phyloP scores from a whole-genome alignment of 1,284 basidiomycete species.

The Melampsora occidentalis region DNA sequence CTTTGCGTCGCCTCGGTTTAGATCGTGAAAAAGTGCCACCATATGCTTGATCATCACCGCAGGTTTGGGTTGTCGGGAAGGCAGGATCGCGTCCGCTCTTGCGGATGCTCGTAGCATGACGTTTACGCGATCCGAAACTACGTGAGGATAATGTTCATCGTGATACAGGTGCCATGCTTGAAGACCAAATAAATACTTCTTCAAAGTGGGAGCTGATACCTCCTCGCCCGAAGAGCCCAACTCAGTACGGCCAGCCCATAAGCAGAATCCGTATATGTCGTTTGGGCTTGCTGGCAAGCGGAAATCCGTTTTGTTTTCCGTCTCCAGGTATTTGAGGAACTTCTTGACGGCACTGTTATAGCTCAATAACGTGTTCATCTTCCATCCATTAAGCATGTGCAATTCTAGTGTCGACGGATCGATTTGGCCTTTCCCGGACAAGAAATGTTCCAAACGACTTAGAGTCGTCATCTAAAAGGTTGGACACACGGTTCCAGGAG shows the following conservation, averaged over 20 bases:
- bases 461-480: too few species aligned
- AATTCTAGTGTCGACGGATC: not conserved
- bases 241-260: constrained; percentile 10
- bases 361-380: not conserved
- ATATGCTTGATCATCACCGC: not conserved
- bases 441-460: too few species aligned
- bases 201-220: not conserved
- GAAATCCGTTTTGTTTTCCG: not conserved
- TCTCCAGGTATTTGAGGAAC: not conserved
- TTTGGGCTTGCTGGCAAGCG: not conserved
- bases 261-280: not conserved
- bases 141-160: not conserved
- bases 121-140: not conserved
- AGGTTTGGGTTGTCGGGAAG: not conserved
- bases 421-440: too few species aligned
- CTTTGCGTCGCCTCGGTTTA: not conserved
- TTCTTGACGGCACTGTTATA: constrained; percentile 8
- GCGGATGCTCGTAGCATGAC: not conserved
- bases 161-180: not conserved
- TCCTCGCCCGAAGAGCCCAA: not conserved
- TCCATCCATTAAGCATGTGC: constrained; percentile 4
- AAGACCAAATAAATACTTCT: constrained; percentile 3
- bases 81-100: not conserved
- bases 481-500: too few species aligned
- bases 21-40: not conserved